Conservation (phyloP, 805 yeast genomes). For the Saturnispora saitoi region DNA sequence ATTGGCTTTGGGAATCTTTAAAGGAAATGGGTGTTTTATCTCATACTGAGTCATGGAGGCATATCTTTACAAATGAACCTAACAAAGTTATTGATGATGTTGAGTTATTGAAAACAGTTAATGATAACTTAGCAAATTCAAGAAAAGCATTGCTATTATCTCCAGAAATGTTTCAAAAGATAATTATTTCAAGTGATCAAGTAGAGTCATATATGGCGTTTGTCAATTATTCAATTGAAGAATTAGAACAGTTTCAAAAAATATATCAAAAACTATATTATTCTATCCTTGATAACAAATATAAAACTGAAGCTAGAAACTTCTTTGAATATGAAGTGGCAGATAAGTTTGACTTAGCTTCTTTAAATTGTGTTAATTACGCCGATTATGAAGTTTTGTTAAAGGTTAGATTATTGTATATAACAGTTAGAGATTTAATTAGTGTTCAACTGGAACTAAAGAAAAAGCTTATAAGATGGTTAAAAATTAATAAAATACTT, state of each 20-base stretch:
- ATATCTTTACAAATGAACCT: background rate
- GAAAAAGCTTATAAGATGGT: constrained; percentile 2
- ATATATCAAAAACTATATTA: constrained; percentile 30
- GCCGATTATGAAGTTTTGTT: background rate
- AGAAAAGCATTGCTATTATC: background rate
- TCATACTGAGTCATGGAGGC: constrained; percentile 4
- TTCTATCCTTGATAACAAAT: constrained; percentile 9
- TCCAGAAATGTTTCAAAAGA: constrained; percentile 1
- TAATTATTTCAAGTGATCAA: constrained; percentile 28
- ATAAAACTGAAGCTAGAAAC: constrained; percentile 30
- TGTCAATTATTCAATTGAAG: constrained; percentile 37
- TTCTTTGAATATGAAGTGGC: constrained; percentile 5
- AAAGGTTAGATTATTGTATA: background rate
- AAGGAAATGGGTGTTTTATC: constrained; percentile 14
- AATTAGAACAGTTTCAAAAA: constrained; percentile 29
- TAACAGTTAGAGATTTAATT: constrained; percentile 32
- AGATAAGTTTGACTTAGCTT: background rate
- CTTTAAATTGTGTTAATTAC: background rate
- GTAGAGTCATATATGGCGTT: constrained; percentile 40
- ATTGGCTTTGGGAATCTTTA: constrained; percentile 39
- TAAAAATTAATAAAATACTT: constrained; percentile 3
- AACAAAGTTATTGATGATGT: constrained; percentile 5
- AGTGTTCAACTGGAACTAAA: constrained; percentile 27
- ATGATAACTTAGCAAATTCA: background rate
- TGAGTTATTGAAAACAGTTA: background rate